Base-by-base conservation (phyloP, 129 eudicot genomes). In the Deinandra increscens region DNA sequence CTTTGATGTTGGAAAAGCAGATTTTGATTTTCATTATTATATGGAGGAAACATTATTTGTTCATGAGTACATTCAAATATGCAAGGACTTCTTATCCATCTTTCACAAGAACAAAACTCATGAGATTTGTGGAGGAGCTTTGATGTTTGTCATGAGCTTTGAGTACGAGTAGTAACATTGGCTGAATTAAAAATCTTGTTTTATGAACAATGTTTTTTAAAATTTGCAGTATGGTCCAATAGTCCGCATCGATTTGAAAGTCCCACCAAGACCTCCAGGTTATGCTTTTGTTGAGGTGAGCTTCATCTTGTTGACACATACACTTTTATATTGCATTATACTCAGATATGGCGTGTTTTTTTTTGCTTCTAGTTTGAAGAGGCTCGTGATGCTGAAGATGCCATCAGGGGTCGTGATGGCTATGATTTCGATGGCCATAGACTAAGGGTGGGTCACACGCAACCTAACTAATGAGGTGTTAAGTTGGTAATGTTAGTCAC, bases 181-280 rank as follows among this genome's bases (percentile, higher is more conserved):
- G 36, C 58, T 4, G 26, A 71, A 5, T 31, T 18, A 42, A 18
- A 56, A 14, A 14, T 34, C 8, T 31, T 64, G 20, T 7, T 36
- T 71, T 38, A 12, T 53, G 22, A 63, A 19, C 65, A 19, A n/a
- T 69, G n/a, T 15, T 26, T 75, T 66, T 20, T n/a, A 1, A 44
- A 53, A 5, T 36, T 68, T 75, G 86, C 86, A 93, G 98, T 93
- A 93, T 85, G 98, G 98, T 55, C 88, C 88, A 41, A 85, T 93
- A 68, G 90, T 77, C n/a, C 95, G 88, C 41, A 78, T 93, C 63
- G 96, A 93, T 71, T 70, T 93, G 88, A 93, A 93, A 78, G 78
- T 93, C 15, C 98, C 98, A 51, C 96, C 98, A 64, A 87, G 98
- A 53, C 98, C 98, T 62, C 98, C 96, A 44, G 98, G 98, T 70